phyloP scores from a whole-genome alignment of 495 filamentous ascomycete species.

The Aspergillus bridgeri region DNA sequence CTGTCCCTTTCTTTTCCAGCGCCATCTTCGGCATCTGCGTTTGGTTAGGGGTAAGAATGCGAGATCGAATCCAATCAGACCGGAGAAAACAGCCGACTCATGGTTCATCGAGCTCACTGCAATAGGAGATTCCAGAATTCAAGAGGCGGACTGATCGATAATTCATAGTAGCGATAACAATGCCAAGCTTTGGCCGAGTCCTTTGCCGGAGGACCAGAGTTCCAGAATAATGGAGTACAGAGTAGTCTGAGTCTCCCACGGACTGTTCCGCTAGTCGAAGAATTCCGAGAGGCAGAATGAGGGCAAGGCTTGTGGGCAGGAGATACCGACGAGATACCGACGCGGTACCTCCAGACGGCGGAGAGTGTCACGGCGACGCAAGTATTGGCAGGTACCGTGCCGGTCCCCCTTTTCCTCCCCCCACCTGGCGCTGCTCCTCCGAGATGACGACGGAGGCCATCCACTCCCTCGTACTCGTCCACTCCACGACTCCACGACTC shows the following conservation, averaged over 20 bases:
- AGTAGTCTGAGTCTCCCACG: not conserved
- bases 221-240: not conserved
- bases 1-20: not conserved
- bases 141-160: too few relatives aligned
- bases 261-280: not conserved
- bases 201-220: too few relatives aligned
- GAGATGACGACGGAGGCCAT: not conserved
- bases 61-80: not conserved
- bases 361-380: not conserved
- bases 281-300: not conserved
- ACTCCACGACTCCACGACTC: too few relatives aligned
- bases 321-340: not conserved
- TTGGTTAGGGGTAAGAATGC: not conserved
- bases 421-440: too few relatives aligned
- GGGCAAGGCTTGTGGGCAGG: too few relatives aligned
- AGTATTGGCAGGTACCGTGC: not conserved
- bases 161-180: not conserved
- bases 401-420: not conserved
- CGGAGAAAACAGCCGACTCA: too few relatives aligned
- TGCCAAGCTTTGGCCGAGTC: not conserved
- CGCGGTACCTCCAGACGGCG: not conserved
- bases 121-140: too few relatives aligned
- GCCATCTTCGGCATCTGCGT: not conserved
- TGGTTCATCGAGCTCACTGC: too few relatives aligned
- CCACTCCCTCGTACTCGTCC: not conserved